Conservation (phyloP, 495 filamentous ascomycete genomes). For the Usnea hakonensis region DNA sequence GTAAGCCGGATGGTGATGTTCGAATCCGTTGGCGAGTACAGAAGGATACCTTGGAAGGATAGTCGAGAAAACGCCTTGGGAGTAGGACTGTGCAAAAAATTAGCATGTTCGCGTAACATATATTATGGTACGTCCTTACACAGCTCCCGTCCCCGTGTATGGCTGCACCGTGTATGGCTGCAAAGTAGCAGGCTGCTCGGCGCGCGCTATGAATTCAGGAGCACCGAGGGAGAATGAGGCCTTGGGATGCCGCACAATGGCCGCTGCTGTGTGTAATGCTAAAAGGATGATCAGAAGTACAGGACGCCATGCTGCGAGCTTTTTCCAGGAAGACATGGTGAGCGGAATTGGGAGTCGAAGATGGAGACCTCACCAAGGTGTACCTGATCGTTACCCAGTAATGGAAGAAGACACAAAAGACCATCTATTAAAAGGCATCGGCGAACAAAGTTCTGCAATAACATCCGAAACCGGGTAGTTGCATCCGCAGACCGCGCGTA, state of each 20-base stretch:
- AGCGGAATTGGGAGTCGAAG: neutral
- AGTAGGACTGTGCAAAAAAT: neutral
- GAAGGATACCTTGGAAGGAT: too few relatives aligned
- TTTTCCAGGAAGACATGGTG: neutral
- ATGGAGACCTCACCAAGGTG: neutral
- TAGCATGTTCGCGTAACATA: neutral
- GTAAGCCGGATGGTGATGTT: neutral
- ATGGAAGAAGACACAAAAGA: neutral
- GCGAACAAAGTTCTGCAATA: neutral
- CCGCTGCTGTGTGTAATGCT: neutral
- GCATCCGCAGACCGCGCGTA: slow-evolving; percentile 2
- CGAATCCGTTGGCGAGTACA: neutral
- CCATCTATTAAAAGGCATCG: neutral
- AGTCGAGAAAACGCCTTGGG: neutral
- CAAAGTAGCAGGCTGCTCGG: neutral
- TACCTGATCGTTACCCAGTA: neutral
- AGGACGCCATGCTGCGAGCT: neutral
- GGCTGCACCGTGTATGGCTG: neutral
- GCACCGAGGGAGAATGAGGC: neutral
- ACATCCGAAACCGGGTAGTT: neutral
- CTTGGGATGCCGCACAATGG: neutral
- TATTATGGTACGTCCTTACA: neutral
- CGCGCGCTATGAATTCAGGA: neutral
- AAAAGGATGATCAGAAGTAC: neutral
- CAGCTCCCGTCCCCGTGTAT: neutral